Evolutionary conservation across 768 basidiomycete species (phyloP), one percentile per base, ranked within the genome.

Genomic region (Cystofilobasidium macerans): DNA sequence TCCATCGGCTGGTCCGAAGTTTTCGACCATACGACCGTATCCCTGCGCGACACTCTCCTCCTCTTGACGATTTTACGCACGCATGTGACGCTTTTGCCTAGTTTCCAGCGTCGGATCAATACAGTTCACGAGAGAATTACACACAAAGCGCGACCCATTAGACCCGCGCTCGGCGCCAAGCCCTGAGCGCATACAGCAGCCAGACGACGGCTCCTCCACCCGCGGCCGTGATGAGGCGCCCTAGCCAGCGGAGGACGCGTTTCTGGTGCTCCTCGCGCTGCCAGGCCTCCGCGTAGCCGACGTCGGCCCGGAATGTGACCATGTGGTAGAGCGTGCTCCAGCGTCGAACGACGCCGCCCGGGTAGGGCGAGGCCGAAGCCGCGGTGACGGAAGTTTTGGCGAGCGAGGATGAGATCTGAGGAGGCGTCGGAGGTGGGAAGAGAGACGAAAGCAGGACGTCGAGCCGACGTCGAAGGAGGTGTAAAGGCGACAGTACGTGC

Each of bases 291-390:
- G 85, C 84, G 74, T 99, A 99, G 75, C 85, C 86, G 72, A 99
- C 84, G 77, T 98, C 94, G 59, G 91, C 89, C 47, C 94, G 83
- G 79, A 99, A 99, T 51, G 94, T 97, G 70, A 95, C 86, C 93
- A 98, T 95, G 38, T 89, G 89, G 77, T 99, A 99, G 58, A 94
- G 80, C 65, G 90, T 88, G 60, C 92, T 81, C 93, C 93, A 97
- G 42, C 89, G 69, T 75, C 74, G 51, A 85, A 86, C 68, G 68
- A 79, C 76, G 67, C 75, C 74, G 67, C 84, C 75, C 40, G 84
- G 82, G 76, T 86, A 89, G 13, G 86, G 80, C 57, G 79, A 69
- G 11, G 70, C 69, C 7, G 72, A 64, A 48, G 57, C 61, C 16
- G 69, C 4, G 28, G 30, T 22, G 2, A n/a, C n/a, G n/a, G 51